Conservation (phyloP, 2,329 filamentous ascomycete genomes). For the Ceratocystis cubensis region DNA sequence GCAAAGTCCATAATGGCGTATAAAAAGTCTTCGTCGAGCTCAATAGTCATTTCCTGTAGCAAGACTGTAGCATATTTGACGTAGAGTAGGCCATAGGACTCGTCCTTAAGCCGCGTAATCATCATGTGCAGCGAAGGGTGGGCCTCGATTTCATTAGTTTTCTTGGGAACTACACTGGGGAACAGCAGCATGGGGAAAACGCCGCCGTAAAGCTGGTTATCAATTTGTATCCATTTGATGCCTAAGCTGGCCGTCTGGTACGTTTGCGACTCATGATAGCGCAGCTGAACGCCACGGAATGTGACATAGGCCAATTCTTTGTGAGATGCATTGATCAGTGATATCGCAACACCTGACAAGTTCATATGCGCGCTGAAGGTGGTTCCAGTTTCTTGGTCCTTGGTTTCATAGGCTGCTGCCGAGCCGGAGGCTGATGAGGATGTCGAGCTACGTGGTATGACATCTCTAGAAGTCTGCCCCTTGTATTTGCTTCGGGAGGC, state of each 20-base stretch:
- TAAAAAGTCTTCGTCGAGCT: constrained; percentile 96
- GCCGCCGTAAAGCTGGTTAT: constrained; percentile 95
- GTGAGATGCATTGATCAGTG: constrained; percentile 81
- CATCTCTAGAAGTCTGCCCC: constrained; percentile 4
- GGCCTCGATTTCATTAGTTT: constrained; percentile 86
- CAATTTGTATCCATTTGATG: constrained; percentile 97
- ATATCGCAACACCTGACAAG: constrained; percentile 82
- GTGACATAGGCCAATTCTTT: constrained; percentile 90
- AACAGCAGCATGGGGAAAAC: constrained; percentile 97
- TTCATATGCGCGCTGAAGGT: constrained; percentile 83
- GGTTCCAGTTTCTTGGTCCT: constrained; percentile 74
- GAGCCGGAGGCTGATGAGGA: constrained; percentile 37
- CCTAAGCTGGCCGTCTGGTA: constrained; percentile 85
- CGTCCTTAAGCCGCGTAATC: constrained; percentile 90
- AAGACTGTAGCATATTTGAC: constrained; percentile 95
- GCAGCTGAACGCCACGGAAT: constrained; percentile 77
- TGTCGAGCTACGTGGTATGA: constrained; percentile 2
- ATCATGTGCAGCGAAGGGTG: constrained; percentile 90
- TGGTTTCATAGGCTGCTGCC: constrained; percentile 55
- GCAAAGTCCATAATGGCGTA: constrained; percentile 91
- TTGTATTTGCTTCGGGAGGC: constrained; percentile 79
- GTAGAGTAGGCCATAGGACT: constrained; percentile 93
- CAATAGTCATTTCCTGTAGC: constrained; percentile 94
- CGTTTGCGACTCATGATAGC: constrained; percentile 82
- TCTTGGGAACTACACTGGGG: constrained; percentile 94